Percentiles rank a stretch among this genome's conserved stretches.
Evolutionary conservation across 129 eudicot genomes (phyloP).

Genomic region (Gnaphalium uliginosum): DNA sequence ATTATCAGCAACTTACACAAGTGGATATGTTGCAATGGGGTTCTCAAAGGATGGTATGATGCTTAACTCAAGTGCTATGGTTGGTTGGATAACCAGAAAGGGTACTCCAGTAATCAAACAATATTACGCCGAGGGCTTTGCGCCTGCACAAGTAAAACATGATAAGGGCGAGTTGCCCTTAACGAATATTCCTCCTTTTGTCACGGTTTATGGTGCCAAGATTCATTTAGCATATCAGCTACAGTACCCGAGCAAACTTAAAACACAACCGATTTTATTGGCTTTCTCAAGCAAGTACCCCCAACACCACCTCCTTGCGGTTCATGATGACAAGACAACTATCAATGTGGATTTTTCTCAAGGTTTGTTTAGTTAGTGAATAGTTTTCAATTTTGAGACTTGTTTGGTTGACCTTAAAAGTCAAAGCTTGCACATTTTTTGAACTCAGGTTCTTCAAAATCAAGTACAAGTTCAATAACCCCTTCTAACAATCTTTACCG

Average conservation of each 20-base stretch:
- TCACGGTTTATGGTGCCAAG: constrained; percentile 54
- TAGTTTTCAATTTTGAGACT: not conserved
- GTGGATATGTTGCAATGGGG: constrained; percentile 91
- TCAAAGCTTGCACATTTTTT: not conserved
- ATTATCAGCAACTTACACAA: constrained; percentile 73
- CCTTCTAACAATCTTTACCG: constrained; percentile 32
- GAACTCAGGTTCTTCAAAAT: constrained; percentile 42
- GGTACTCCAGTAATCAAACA: constrained; percentile 72
- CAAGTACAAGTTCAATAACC: constrained; percentile 28
- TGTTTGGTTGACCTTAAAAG: not conserved
- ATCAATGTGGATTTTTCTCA: constrained; percentile 66
- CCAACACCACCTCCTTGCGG: constrained; percentile 55
- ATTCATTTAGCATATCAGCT: constrained; percentile 83
- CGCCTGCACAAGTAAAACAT: constrained; percentile 52
- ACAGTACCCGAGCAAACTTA: constrained; percentile 47
- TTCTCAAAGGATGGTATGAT: constrained; percentile 84
- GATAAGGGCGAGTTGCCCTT: constrained; percentile 74
- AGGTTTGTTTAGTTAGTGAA: constrained; percentile 41
- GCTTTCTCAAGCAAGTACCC: constrained; percentile 66
- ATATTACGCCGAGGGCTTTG: constrained; percentile 61
- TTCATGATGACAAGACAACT: constrained; percentile 77
- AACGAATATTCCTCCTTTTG: constrained; percentile 70
- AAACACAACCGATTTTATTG: constrained; percentile 58
- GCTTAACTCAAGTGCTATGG: constrained; percentile 91
- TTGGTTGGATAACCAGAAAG: constrained; percentile 73